Evolutionary conservation across 192 early-diverging fungal species (phyloP).

Genomic region (Linnemannia schmuckeri): DNA sequence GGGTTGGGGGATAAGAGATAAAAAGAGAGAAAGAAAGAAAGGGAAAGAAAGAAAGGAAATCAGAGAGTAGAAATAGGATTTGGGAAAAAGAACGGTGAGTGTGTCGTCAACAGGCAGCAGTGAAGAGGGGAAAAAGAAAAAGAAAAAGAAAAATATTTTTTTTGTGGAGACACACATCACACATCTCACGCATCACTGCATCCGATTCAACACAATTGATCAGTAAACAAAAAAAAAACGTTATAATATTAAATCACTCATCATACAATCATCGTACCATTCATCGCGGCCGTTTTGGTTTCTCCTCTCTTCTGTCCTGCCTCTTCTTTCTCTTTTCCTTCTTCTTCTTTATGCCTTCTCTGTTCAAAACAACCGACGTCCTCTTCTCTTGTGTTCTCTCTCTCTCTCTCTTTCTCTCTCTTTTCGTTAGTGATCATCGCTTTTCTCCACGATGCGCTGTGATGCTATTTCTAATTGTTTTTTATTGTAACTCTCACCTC

Average conservation of each 20-base stretch:
- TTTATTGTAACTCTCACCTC: background rate
- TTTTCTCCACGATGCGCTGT: no score
- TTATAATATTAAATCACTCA: background rate
- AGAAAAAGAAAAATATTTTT: conserved; percentile 22
- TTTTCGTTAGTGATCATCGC: background rate
- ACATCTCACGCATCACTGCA: background rate
- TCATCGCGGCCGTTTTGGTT: background rate
- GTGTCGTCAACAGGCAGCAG: conserved; percentile 5
- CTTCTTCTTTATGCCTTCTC: background rate
- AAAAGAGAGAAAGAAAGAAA: background rate
- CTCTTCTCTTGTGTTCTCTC: background rate
- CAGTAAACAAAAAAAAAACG: background rate
- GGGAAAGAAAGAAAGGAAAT: background rate
- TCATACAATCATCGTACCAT: background rate
- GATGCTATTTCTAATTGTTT: background rate
- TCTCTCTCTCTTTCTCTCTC: background rate
- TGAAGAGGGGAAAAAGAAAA: conserved; percentile 33
- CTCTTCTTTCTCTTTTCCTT: background rate
- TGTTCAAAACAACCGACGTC: background rate
- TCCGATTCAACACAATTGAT: background rate
- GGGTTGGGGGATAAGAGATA: conserved; percentile 6
- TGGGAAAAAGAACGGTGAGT: background rate
- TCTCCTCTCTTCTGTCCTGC: background rate
- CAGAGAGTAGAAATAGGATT: background rate
- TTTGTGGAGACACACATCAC: conserved; percentile 3